Evolutionary conservation across 2,329 filamentous ascomycete species (phyloP).

Genomic region (Colletotrichum shisoi): DNA sequence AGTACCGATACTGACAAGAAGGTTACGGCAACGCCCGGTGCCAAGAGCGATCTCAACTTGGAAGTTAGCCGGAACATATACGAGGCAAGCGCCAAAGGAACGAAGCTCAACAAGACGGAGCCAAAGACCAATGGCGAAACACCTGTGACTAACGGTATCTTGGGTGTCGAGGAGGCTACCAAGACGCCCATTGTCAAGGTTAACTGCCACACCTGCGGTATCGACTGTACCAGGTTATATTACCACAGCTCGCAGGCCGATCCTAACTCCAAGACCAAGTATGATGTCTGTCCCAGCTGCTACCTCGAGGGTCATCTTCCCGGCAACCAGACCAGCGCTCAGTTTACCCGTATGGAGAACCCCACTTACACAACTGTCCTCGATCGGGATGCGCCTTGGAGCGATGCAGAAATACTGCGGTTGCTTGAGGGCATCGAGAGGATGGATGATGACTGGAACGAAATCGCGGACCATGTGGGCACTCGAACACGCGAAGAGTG

Average conservation of each 20-base stretch:
- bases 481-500: conserved; percentile 94
- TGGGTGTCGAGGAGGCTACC: conserved; percentile 65
- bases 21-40: conserved; percentile 69
- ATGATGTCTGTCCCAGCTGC: conserved; percentile 91
- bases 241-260: conserved; percentile 67
- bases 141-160: conserved; percentile 69
- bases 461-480: conserved; percentile 89
- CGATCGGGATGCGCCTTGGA: conserved; percentile 89
- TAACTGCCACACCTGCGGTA: conserved; percentile 89
- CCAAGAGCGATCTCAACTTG: conserved; percentile 86
- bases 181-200: conserved; percentile 74
- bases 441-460: conserved; percentile 95
- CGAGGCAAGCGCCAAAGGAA: conserved; percentile 83
- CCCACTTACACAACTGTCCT: conserved; percentile 79
- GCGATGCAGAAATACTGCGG: conserved; percentile 85
- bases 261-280: conserved; percentile 72
- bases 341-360: conserved; percentile 91
- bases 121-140: conserved; percentile 80
- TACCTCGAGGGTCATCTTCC: conserved; percentile 86
- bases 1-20: conserved; percentile 75
- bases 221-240: conserved; percentile 78
- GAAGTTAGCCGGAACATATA: conserved; percentile 95
- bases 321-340: conserved; percentile 75
- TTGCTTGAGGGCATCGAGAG: conserved; percentile 90
- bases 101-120: conserved; percentile 73